These are phyloP conservation scores for Populus hybrid DNA, from an alignment of 441 rosid species.

Conservation along the genomic window DNA sequence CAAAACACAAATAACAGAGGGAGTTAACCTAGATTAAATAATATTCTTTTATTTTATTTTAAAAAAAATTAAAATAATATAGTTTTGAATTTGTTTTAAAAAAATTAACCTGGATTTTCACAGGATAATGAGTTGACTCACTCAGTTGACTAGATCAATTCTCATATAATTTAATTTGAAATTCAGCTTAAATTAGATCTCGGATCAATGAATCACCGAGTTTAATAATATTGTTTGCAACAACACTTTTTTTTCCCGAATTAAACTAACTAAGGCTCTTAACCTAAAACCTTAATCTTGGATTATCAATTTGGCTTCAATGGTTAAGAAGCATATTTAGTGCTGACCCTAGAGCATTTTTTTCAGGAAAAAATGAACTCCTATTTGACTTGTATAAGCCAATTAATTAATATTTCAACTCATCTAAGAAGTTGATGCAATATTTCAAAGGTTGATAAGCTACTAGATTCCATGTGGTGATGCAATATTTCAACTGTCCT, in stretches of 20 bases:
- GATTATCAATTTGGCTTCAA: too few relatives aligned
- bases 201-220: too few relatives aligned
- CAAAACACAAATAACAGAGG: not conserved
- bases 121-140: too few relatives aligned
- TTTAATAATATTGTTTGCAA: too few relatives aligned
- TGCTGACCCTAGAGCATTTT: not conserved
- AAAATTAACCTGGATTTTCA: fast-evolving
- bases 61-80: too few relatives aligned
- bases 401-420: too few relatives aligned
- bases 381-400: not conserved
- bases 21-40: too few relatives aligned
- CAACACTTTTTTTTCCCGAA: fast-evolving
- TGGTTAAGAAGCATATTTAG: not conserved
- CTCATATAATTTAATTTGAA: too few relatives aligned
- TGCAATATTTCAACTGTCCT: not conserved
- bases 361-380: not conserved
- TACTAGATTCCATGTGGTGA: not conserved
- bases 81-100: too few relatives aligned
- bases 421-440: not conserved
- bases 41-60: too few relatives aligned
- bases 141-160: fast-evolving
- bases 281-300: not conserved
- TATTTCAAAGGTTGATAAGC: not conserved
- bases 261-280: not conserved
- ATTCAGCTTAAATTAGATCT: too few relatives aligned